Evolutionary conservation across 2,329 filamentous ascomycete species (phyloP).

Genomic region (Tolypocladium amazonense): DNA sequence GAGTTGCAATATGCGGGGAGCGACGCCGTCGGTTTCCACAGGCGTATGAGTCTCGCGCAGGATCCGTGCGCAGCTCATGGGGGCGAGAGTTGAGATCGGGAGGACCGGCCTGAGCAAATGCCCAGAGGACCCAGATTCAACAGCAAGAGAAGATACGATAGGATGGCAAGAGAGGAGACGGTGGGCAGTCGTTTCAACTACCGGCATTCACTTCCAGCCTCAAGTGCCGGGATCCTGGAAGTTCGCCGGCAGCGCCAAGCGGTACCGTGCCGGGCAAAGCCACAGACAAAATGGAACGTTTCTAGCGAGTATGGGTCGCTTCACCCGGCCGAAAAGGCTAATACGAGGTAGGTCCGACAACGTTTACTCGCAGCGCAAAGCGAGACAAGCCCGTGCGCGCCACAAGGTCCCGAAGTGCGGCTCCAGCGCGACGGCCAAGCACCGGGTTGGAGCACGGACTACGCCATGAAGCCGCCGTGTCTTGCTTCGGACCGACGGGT

Average conservation of each 20-base stretch:
- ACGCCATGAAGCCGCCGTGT: not conserved
- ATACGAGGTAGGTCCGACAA: not conserved
- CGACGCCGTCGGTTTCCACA: not conserved
- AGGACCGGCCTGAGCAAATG: not conserved
- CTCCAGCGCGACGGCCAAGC: not conserved
- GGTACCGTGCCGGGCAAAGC: not conserved
- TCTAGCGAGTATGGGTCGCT: not conserved
- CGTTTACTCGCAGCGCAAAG: not conserved
- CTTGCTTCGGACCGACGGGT: not conserved
- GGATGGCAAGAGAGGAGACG: not conserved
- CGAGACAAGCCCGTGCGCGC: not conserved
- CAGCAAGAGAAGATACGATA: not conserved
- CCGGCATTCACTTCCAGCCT: not conserved
- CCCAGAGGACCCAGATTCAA: not conserved
- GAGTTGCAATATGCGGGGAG: not conserved
- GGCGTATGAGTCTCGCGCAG: too few relatives aligned
- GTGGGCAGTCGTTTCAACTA: not conserved
- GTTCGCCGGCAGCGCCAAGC: not conserved
- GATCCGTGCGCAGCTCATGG: not conserved
- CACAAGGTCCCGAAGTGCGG: not conserved
- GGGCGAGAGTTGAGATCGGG: not conserved
- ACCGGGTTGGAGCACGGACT: not conserved
- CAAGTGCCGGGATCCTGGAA: not conserved
- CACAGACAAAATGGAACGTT: not conserved
- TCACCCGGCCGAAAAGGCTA: not conserved